Evolutionary conservation across 202 grass and related monocot species (phyloP).

Genomic region (Schoenoplectus tabernaemontani): DNA sequence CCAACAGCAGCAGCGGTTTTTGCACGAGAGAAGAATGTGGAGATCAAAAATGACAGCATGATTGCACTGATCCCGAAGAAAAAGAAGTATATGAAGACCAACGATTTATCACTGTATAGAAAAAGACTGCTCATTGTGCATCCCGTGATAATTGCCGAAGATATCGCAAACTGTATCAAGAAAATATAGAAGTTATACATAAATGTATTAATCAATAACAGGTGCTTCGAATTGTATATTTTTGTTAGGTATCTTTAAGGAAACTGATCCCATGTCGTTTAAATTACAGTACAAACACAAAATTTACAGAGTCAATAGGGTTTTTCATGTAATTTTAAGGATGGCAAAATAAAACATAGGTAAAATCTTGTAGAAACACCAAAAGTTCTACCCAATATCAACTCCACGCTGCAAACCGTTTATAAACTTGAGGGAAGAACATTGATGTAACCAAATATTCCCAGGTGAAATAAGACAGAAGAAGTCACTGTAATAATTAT

Average conservation of each 20-base stretch:
- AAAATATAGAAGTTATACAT: background rate
- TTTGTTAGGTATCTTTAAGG: background rate
- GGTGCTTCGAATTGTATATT: background rate
- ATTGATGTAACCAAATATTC: background rate
- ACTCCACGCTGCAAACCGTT: background rate
- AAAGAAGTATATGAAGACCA: conserved; percentile 42
- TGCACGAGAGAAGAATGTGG: conserved; percentile 43
- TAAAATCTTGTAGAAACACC: background rate
- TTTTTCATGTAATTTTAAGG: background rate
- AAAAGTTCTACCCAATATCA: background rate
- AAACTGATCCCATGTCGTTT: background rate
- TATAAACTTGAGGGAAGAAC: background rate
- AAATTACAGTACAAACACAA: background rate
- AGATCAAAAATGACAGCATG: conserved; percentile 39
- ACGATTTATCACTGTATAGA: conserved; percentile 39
- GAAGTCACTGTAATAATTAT: background rate
- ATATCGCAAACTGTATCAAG: conserved; percentile 42
- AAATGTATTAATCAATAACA: background rate
- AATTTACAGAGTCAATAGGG: background rate
- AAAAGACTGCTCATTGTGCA: conserved; percentile 46
- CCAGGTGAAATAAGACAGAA: background rate
- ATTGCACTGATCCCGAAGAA: conserved; percentile 36
- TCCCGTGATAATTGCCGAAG: conserved; percentile 40
- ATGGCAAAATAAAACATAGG: background rate
- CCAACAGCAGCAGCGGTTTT: conserved; percentile 45